Evolutionary conservation across 306 rosid species (phyloP).

Genomic region (Dalbergia cochinchinensis): DNA sequence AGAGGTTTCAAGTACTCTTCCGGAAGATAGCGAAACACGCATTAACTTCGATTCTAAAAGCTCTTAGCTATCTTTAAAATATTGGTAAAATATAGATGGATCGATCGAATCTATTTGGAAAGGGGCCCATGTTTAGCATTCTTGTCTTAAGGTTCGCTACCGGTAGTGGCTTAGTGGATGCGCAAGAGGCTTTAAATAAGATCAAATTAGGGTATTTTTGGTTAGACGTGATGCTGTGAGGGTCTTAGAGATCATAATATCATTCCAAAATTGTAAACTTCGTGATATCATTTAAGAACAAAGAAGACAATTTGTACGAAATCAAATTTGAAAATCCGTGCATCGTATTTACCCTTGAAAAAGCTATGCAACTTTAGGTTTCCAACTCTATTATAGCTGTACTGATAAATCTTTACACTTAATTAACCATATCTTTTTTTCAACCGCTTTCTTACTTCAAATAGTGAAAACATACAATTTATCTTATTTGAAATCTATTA

Average conservation of each 20-base stretch:
- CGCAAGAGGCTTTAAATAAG: conserved; percentile 7
- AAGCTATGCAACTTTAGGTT: background rate
- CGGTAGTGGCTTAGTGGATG: conserved; percentile 34
- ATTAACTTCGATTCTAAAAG: conserved; percentile 4
- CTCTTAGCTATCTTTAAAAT: conserved; percentile 6
- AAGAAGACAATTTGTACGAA: conserved; percentile 22
- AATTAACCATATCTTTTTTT: no score
- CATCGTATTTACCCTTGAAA: conserved; percentile 5
- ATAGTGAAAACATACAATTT: no score
- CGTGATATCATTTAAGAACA: conserved; percentile 35
- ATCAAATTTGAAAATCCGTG: background rate
- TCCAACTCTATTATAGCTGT: background rate
- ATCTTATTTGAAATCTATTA: no score
- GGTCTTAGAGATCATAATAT: conserved; percentile 21
- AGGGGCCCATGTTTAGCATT: background rate
- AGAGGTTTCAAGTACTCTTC: conserved; percentile 3
- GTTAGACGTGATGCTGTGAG: background rate
- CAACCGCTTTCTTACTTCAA: no score
- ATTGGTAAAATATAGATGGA: background rate
- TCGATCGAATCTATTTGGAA: conserved; percentile 23
- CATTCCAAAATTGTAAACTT: conserved; percentile 45
- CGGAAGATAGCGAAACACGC: background rate
- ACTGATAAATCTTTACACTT: background rate
- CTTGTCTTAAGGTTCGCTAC: background rate
- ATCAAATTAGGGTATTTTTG: conserved; percentile 5